Evolutionary conservation across 345 rosid genomes (phyloP).

Genomic region (Brassica juncea): DNA sequence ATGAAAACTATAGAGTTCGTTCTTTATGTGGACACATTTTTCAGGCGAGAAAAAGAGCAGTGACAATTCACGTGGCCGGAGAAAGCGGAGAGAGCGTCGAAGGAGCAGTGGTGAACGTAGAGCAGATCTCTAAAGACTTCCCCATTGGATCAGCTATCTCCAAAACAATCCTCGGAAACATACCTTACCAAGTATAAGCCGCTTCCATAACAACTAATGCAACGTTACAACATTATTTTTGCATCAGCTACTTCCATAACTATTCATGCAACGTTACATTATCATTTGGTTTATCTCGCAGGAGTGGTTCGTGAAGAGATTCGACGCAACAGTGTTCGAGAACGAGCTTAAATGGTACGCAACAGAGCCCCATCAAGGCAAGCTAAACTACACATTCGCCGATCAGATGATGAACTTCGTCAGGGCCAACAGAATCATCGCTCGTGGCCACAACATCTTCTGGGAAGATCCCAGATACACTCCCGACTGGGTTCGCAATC

Average conservation of each 20-base stretch:
- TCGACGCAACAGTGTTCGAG: conserved; percentile 84
- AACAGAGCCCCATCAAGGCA: conserved; percentile 73
- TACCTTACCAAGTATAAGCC: conserved; percentile 66
- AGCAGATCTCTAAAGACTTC: conserved; percentile 76
- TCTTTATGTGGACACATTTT: neutral
- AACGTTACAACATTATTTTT: neutral
- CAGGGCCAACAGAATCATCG: conserved; percentile 53
- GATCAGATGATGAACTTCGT: conserved; percentile 69
- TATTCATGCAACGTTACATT: neutral
- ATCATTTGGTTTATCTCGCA: conserved; percentile 7
- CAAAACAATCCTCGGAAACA: conserved; percentile 65
- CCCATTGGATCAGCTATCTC: conserved; percentile 86
- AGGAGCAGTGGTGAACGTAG: conserved; percentile 51
- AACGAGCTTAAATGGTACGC: conserved; percentile 93
- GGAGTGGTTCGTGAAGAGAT: conserved; percentile 82
- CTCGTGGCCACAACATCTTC: conserved; percentile 89
- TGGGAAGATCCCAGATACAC: conserved; percentile 86
- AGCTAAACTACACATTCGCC: conserved; percentile 57
- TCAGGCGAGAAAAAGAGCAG: conserved; percentile 75
- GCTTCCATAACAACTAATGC: neutral
- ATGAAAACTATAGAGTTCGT: too few species aligned
- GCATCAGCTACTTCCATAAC: neutral
- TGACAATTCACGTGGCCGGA: conserved; percentile 65
- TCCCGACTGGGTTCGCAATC: conserved; percentile 63
- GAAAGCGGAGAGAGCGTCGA: conserved; percentile 53